A percentile compares a stretch with the other conserved stretches of the same genome.
These are phyloP conservation scores for Xylariaceae sp. DNA, from an alignment of 2,329 filamentous ascomycete species.

Conservation along the genomic window DNA sequence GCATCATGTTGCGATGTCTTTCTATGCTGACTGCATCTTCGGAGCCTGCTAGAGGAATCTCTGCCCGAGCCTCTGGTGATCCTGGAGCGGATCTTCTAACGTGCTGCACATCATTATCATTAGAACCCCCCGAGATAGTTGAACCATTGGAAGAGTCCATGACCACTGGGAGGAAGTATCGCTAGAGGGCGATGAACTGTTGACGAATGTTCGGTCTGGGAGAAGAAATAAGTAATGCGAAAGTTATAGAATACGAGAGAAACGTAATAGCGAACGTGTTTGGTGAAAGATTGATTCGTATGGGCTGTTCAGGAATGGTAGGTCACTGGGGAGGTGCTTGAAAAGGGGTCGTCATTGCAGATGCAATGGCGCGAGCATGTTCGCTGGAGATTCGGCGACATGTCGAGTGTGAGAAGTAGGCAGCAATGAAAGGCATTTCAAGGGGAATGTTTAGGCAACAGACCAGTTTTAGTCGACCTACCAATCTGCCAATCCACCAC, in stretches of 20 bases:
- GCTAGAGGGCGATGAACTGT: background rate
- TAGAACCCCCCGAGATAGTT: conserved; percentile 8
- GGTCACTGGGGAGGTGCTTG: background rate
- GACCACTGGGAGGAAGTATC: conserved; percentile 1
- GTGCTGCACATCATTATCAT: conserved; percentile 20
- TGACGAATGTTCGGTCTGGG: conserved; percentile 4
- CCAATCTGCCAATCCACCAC: background rate
- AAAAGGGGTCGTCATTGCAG: background rate
- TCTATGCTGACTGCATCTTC: conserved; percentile 21
- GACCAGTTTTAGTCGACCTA: background rate
- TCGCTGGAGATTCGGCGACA: background rate
- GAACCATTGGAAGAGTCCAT: conserved; percentile 20
- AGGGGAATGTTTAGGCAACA: conserved; percentile 1
- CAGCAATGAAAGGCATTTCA: background rate
- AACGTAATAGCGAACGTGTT: background rate
- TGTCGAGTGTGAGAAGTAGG: background rate
- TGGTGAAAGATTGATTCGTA: background rate
- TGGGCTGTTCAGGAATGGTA: background rate
- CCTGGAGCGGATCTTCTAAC: conserved; percentile 17
- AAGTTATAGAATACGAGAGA: background rate
- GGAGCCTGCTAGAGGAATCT: conserved; percentile 12
- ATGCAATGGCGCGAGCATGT: background rate
- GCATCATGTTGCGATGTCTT: conserved; percentile 32
- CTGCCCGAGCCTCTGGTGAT: conserved; percentile 1
- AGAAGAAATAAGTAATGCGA: background rate